Conservation (phyloP, 1,284 basidiomycete genomes). For the Ganoderma resinaceum region DNA sequence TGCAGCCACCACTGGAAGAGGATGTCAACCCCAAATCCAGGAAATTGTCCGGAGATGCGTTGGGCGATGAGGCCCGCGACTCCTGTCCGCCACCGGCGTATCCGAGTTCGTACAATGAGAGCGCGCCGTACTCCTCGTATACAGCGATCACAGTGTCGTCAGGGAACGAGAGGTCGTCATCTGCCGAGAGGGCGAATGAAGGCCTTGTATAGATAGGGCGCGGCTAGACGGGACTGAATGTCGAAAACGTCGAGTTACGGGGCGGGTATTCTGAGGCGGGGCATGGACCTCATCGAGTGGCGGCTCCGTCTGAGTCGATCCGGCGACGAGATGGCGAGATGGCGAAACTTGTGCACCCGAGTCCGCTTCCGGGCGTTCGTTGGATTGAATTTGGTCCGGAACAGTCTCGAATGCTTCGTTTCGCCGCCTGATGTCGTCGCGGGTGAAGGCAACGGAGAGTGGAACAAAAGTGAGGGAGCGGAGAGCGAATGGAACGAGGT, state of each 20-base stretch:
- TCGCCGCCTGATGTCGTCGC: conserved; percentile 32
- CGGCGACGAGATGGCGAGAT: not conserved
- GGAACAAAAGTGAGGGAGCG: conserved; percentile 26
- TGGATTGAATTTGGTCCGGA: not conserved
- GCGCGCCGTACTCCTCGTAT: conserved; percentile 10
- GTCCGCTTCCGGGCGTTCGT: not conserved
- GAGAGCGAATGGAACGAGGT: conserved; percentile 22
- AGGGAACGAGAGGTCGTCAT: not conserved
- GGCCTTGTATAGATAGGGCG: not conserved
- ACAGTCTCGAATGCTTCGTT: conserved; percentile 24
- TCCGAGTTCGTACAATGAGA: conserved; percentile 6
- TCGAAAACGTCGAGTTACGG: conserved; percentile 1
- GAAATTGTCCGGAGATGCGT: not conserved
- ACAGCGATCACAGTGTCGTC: conserved; percentile 12
- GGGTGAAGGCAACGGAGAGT: conserved; percentile 27
- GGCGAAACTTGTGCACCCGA: not conserved
- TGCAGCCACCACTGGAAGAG: not conserved
- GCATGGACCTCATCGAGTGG: not conserved
- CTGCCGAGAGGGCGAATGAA: not conserved
- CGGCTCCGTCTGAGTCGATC: not conserved
- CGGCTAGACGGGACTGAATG: conserved; percentile 13
- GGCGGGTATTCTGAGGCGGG: not conserved
- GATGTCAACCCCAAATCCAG: conserved; percentile 2
- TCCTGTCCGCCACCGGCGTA: not conserved
- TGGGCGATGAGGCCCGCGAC: not conserved